Conservation (phyloP, 495 filamentous ascomycete genomes). For the Diplogelasinospora grovesii region DNA sequence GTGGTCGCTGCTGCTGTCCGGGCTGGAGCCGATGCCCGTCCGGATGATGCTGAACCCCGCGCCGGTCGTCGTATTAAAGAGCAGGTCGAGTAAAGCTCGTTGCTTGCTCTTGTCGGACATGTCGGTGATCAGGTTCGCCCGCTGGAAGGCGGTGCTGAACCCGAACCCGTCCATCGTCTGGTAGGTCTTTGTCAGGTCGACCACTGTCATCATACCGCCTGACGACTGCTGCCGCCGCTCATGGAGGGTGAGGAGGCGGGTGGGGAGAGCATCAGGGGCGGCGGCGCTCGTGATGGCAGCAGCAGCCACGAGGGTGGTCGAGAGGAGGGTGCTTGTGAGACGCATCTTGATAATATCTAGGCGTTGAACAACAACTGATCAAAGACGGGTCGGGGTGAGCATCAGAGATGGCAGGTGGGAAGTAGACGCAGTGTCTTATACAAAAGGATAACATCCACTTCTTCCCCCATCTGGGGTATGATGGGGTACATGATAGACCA, state of each 20-base stretch:
- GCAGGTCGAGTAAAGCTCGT: conserved; percentile 38
- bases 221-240: conserved; percentile 22
- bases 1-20: conserved; percentile 35
- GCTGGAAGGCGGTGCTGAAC: conserved; percentile 47
- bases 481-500: too few relatives aligned
- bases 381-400: too few relatives aligned
- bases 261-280: neutral
- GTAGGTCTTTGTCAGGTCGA: conserved; percentile 35
- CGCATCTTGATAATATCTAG: conserved; percentile 5
- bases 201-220: conserved; percentile 34
- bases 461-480: too few relatives aligned
- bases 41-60: conserved; percentile 51
- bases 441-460: neutral
- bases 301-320: conserved; percentile 7
- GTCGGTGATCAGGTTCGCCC: conserved; percentile 46
- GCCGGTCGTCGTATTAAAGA: conserved; percentile 45
- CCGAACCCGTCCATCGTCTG: conserved; percentile 49
- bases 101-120: conserved; percentile 40
- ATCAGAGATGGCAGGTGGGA: too few relatives aligned
- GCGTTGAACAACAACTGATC: neutral
- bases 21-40: conserved; percentile 48
- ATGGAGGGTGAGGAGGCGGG: too few relatives aligned
- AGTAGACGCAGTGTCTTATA: neutral
- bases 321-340: conserved; percentile 9
- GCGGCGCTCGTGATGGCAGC: conserved; percentile 6